Evolutionary conservation across 164 flowering plant genomes (phyloP).

Genomic region (Amborella trichopoda): DNA sequence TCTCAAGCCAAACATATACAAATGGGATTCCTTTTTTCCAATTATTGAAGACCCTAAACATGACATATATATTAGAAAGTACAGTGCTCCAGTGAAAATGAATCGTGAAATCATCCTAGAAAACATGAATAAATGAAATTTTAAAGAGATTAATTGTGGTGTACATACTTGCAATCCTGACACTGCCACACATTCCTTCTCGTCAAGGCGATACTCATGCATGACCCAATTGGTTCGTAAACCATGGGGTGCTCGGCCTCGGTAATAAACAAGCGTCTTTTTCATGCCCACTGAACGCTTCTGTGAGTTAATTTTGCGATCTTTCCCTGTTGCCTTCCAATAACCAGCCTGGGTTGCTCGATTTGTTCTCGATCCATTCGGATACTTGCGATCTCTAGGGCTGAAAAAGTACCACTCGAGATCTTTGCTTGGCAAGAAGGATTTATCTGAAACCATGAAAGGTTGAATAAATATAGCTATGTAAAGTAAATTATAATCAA

Average conservation of each 20-base stretch:
- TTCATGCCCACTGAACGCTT: conserved; percentile 76
- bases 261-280: conserved; percentile 85
- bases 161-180: conserved; percentile 69
- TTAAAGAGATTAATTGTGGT: no score
- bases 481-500: no score
- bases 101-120: no score
- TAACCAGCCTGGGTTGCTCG: conserved; percentile 93
- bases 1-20: no score
- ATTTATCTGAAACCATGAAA: conserved; percentile 45
- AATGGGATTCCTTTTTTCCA: no score
- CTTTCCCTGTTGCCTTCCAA: conserved; percentile 97
- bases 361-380: conserved; percentile 90
- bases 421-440: conserved; percentile 88
- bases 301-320: conserved; percentile 67
- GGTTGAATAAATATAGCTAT: neutral
- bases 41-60: no score
- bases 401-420: conserved; percentile 94
- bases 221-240: conserved; percentile 80
- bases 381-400: conserved; percentile 88
- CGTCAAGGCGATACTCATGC: conserved; percentile 94
- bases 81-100: no score
- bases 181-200: conserved; percentile 54
- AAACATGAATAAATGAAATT: no score
- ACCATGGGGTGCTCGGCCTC: conserved; percentile 96
- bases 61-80: no score